phyloP scores from a whole-genome alignment of 2,329 filamentous ascomycete genomes.

The Daldinia sp. region DNA sequence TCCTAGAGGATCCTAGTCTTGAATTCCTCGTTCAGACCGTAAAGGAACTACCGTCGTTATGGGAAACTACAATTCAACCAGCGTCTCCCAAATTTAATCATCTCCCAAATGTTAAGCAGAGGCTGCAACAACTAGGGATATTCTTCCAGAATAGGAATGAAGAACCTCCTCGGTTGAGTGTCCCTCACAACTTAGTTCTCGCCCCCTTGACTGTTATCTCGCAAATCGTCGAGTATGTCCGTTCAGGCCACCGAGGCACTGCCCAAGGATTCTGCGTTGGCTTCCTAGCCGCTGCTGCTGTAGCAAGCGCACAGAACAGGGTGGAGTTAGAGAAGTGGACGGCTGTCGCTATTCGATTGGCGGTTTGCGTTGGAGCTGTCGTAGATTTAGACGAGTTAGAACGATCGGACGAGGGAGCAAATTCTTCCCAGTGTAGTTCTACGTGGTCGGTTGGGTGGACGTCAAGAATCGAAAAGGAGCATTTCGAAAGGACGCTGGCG shows the following conservation, averaged over 20 bases:
- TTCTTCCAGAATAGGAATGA: constrained; percentile 6
- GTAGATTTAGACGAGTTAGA: constrained; percentile 13
- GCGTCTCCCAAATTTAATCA: background rate
- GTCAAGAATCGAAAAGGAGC: constrained; percentile 3
- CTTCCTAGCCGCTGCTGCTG: constrained; percentile 11
- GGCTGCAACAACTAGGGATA: background rate
- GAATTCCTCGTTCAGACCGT: constrained; percentile 8
- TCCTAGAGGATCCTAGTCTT: constrained; percentile 4
- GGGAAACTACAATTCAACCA: constrained; percentile 3
- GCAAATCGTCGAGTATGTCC: constrained; percentile 13
- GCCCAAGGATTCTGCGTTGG: constrained; percentile 21
- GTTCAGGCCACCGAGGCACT: background rate
- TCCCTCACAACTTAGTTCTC: constrained; percentile 17
- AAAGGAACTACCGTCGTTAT: constrained; percentile 8
- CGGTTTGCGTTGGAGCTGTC: constrained; percentile 10
- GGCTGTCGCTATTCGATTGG: constrained; percentile 9
- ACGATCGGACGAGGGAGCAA: background rate
- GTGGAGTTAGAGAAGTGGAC: constrained; percentile 7
- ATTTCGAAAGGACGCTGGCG: constrained; percentile 15
- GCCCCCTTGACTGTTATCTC: constrained; percentile 16
- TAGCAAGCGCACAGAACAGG: constrained; percentile 7
- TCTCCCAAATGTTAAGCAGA: background rate
- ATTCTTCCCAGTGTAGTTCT: constrained; percentile 3
- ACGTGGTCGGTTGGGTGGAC: constrained; percentile 21
- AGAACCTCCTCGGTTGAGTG: constrained; percentile 1